Conservation (phyloP, 495 filamentous ascomycete genomes). For the Achaetomiella virescens region DNA sequence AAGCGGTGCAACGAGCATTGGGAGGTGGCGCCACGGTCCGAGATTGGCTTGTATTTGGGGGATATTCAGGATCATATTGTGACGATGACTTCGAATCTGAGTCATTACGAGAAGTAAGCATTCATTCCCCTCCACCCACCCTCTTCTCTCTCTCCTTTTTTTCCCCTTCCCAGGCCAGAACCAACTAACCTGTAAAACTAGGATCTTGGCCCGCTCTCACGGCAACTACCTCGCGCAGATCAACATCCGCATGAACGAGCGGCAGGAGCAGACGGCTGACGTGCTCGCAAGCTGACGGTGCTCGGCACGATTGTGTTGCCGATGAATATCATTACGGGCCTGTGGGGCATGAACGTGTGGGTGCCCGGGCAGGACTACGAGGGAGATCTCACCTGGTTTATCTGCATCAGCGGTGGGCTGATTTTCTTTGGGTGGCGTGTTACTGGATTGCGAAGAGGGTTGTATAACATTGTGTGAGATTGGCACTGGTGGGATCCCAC, state of each 20-base stretch:
- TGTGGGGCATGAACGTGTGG: slow-evolving; percentile 98
- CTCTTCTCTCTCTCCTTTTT: too few species aligned
- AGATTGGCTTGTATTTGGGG: slow-evolving; percentile 92
- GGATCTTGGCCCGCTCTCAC: slow-evolving; percentile 85
- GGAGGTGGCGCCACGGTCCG: slow-evolving; percentile 89
- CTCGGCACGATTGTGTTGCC: slow-evolving; percentile 94
- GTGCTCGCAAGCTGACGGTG: slow-evolving; percentile 90
- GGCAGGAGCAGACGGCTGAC: slow-evolving; percentile 91
- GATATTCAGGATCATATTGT: slow-evolving; percentile 99
- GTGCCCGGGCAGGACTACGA: slow-evolving; percentile 77
- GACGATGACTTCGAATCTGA: slow-evolving; percentile 93
- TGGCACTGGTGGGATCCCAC: not conserved
- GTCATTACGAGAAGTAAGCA: slow-evolving; percentile 89
- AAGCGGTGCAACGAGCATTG: slow-evolving; percentile 98
- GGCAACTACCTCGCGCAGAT: slow-evolving; percentile 89
- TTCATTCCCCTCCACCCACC: not conserved
- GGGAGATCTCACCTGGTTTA: slow-evolving; percentile 52
- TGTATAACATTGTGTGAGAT: slow-evolving; percentile 48
- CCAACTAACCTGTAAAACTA: slow-evolving; percentile 29
- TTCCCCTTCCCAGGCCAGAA: not conserved
- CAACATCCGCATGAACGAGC: slow-evolving; percentile 96
- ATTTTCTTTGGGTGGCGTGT: slow-evolving; percentile 70
- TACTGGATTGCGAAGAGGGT: slow-evolving; percentile 78
- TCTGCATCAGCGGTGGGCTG: slow-evolving; percentile 65
- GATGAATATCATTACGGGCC: slow-evolving; percentile 96